Evolutionary conservation across 306 rosid species (phyloP).

Genomic region (Ziziphus jujuba): DNA sequence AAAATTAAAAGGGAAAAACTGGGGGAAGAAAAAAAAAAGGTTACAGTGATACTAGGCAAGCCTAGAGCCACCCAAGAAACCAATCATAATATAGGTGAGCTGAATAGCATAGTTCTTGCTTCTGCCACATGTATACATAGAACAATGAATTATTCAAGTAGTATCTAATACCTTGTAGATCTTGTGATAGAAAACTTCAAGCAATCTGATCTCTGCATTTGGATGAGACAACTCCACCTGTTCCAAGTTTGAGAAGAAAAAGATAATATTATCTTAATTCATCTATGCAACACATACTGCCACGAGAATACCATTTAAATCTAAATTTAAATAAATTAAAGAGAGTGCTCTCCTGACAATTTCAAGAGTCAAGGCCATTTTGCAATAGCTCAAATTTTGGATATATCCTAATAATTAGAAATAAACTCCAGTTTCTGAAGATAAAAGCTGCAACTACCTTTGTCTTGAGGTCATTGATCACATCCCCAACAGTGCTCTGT

Average conservation of each 20-base stretch:
- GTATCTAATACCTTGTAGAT: conserved; percentile 62
- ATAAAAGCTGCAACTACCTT: conserved; percentile 42
- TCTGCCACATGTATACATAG: not conserved
- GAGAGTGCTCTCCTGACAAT: too few relatives aligned
- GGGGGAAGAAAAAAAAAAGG: not conserved
- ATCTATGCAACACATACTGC: not conserved
- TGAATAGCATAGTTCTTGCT: not conserved
- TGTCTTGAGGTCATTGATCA: conserved; percentile 52
- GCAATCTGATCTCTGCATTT: conserved; percentile 73
- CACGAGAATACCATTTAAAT: not conserved
- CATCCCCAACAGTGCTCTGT: conserved; percentile 69
- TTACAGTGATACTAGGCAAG: not conserved
- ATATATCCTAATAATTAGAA: not conserved
- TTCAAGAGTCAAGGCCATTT: too few relatives aligned
- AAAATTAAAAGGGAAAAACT: not conserved
- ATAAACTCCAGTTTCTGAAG: not conserved
- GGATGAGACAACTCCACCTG: conserved; percentile 85
- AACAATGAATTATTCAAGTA: not conserved
- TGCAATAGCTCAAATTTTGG: too few relatives aligned
- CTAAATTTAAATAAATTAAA: not conserved
- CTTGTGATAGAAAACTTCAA: conserved; percentile 87
- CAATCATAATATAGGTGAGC: not conserved
- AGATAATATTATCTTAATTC: not conserved
- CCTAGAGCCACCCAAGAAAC: not conserved
- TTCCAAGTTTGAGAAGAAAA: conserved; percentile 3